Evolutionary conservation across 2,329 filamentous ascomycete species (phyloP), one percentile per base, ranked within the genome.

Genomic region (Fusarium nygamai): DNA sequence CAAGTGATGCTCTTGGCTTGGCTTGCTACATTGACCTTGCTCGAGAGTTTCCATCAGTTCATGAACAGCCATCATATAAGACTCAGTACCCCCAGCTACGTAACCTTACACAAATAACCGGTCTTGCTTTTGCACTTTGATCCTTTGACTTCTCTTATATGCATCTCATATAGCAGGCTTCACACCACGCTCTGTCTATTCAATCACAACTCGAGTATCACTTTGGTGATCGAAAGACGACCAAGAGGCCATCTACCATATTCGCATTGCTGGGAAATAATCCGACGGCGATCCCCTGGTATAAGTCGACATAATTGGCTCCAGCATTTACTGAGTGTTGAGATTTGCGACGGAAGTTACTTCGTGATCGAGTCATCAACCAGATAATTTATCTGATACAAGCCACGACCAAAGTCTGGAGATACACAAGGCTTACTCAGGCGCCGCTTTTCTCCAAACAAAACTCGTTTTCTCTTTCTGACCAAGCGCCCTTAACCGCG

Each of bases 11-110:
- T 59, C 71, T 69, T 65, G 67, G 64, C 74, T 77, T 73, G 76
- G 72, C 65, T 78, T 67, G 71, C 68, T 74, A 67, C 75, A 67
- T 66, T 76, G 72, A 77, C 63, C 67, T 63, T 72, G 53, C 61
- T 71, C 62, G 63, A 73, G 57, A 61, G 68, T 67, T 68, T 66
- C 73, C 64, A 69, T 72, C 69, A 71, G 46, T 76, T 67, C 58
- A 48, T 67, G 65, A 69, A 63, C 63, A 71, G 61, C 63, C 68
- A 48, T 64, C 70, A 75, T 78, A 78, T 78, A 78, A 76, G 75
- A 69, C 67, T 76, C 68, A 64, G 61, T 71, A 36, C 46, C 68
- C 73, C 76, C 77, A 64, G 53, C 75, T 64, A 38, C 54, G 57
- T 22, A 54, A 41, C 43, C 48, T 39, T 51, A 44, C 39, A 62